These are phyloP conservation scores for Beta lomatogona DNA, from an alignment of 179 eudicot species.

Conservation along the genomic window DNA sequence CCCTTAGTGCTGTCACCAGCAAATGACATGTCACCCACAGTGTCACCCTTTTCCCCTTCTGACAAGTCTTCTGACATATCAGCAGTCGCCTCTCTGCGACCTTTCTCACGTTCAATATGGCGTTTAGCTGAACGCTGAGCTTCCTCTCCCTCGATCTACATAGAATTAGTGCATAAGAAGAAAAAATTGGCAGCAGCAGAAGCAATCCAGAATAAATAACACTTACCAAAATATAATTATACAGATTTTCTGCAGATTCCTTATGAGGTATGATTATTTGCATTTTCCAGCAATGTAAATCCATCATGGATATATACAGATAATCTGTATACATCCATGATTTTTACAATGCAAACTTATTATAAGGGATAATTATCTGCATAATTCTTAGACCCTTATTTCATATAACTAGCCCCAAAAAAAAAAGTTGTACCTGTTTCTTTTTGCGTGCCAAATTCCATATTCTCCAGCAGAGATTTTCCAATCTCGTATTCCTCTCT, in stretches of 20 bases:
- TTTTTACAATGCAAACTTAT: not conserved
- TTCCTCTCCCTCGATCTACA: conserved; percentile 63
- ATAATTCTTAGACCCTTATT: not conserved
- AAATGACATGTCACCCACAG: conserved; percentile 35
- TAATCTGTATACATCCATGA: not conserved
- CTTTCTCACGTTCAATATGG: conserved; percentile 59
- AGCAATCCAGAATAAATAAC: too few species aligned
- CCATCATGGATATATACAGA: too few species aligned
- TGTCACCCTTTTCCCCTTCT: conserved; percentile 68
- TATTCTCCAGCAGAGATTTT: conserved; percentile 85
- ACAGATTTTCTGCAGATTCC: not conserved
- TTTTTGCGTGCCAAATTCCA: conserved; percentile 94
- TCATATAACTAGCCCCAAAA: not conserved
- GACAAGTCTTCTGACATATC: conserved; percentile 83
- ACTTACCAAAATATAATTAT: not conserved
- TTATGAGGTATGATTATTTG: too few species aligned
- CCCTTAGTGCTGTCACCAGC: conserved; percentile 53
- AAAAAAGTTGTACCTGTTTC: conserved; percentile 54
- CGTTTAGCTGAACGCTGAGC: conserved; percentile 55
- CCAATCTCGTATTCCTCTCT: conserved; percentile 84
- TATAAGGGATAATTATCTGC: not conserved
- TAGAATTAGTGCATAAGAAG: not conserved
- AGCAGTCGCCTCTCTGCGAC: conserved; percentile 72
- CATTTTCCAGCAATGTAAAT: too few species aligned
- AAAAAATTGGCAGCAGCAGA: not conserved